Percentiles rank a stretch among this genome's conserved stretches.
Evolutionary conservation across 2,329 filamentous ascomycete species (phyloP).

Genomic region (Penicillium frequentans): DNA sequence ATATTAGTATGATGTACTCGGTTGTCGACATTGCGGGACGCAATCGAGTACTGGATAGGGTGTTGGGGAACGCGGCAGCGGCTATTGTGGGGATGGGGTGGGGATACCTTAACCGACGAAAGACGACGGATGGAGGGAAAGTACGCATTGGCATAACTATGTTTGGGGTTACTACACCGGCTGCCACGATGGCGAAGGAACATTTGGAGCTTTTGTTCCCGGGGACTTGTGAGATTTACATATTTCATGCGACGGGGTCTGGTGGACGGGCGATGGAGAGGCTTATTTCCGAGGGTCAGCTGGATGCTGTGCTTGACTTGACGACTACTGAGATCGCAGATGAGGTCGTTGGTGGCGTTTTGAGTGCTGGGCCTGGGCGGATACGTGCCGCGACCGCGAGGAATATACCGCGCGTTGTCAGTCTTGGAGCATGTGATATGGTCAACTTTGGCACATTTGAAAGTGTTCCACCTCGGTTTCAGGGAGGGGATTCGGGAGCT

Average conservation of each 20-base stretch:
- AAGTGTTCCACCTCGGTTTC: conserved; percentile 49
- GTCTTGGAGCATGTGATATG: conserved; percentile 60
- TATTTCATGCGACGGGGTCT: conserved; percentile 70
- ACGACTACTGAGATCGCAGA: conserved; percentile 71
- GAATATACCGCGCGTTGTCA: conserved; percentile 60
- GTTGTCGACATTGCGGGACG: conserved; percentile 70
- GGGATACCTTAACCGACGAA: conserved; percentile 35
- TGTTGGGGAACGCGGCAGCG: conserved; percentile 64
- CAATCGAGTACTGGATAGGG: conserved; percentile 58
- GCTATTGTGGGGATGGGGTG: conserved; percentile 61
- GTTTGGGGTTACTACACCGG: conserved; percentile 73
- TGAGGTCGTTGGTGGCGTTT: conserved; percentile 61
- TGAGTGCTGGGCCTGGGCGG: conserved; percentile 59
- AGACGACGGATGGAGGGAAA: conserved; percentile 36
- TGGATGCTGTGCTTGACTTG: conserved; percentile 69
- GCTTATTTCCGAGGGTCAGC: conserved; percentile 55
- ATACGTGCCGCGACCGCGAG: conserved; percentile 58
- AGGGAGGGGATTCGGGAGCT: conserved; percentile 29
- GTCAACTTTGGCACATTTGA: conserved; percentile 61
- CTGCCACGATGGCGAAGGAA: conserved; percentile 56
- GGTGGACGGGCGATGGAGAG: conserved; percentile 70
- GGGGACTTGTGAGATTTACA: conserved; percentile 56
- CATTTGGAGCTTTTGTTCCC: conserved; percentile 48
- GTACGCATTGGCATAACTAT: conserved; percentile 63
- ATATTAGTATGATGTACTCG: conserved; percentile 69